Evolutionary conservation across 202 grass and related monocot species (phyloP).

Genomic region (Panicum hallii): DNA sequence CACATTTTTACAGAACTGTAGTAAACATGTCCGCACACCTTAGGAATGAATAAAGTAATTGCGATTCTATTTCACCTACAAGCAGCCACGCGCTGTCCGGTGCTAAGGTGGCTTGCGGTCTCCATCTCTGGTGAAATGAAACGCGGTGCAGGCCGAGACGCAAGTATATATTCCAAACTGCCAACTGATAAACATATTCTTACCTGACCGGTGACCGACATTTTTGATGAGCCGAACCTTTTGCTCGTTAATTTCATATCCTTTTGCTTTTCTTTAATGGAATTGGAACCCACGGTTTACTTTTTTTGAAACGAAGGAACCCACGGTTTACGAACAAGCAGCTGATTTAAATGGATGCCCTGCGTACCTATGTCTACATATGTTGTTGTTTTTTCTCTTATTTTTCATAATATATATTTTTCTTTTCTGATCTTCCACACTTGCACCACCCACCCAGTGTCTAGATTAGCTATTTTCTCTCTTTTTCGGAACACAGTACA

Average conservation of each 20-base stretch:
- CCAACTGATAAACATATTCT: conserved; percentile 46
- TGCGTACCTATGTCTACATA: neutral
- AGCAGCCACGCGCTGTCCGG: neutral
- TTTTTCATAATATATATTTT: neutral
- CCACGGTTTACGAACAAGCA: neutral
- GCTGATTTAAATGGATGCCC: neutral
- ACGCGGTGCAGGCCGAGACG: neutral
- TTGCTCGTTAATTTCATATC: neutral
- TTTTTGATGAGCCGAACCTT: neutral
- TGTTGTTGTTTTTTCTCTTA: neutral
- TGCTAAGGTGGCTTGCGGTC: conserved; percentile 6
- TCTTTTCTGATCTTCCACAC: neutral
- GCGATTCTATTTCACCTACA: neutral
- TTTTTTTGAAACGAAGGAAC: neutral
- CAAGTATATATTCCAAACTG: conserved; percentile 52
- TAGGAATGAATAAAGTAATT: neutral
- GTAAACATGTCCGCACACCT: no score
- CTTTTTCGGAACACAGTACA: neutral
- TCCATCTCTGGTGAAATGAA: conserved; percentile 2
- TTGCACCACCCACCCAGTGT: neutral
- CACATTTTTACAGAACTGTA: no score
- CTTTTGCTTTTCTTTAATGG: neutral
- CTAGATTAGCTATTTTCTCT: neutral
- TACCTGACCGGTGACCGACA: neutral
- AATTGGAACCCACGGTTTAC: neutral